These are phyloP conservation scores for Pseudogymnoascus sp. DNA, from an alignment of 2,329 filamentous ascomycete genomes.

Conservation along the genomic window DNA sequence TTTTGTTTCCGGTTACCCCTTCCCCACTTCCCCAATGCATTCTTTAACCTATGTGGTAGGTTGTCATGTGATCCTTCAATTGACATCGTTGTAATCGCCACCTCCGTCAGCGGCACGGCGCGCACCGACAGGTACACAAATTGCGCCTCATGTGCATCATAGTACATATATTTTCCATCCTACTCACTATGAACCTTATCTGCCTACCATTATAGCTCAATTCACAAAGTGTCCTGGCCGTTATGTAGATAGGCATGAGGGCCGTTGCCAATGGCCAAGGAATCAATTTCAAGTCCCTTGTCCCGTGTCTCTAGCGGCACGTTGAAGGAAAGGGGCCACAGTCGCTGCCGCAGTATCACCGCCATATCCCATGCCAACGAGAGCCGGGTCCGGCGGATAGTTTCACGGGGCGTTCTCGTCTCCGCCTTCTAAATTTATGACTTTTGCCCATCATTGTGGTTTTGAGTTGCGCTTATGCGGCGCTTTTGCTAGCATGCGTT, in stretches of 20 bases:
- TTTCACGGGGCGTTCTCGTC: neutral
- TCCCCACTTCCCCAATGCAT: too few relatives aligned
- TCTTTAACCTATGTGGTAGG: too few relatives aligned
- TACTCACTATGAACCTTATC: neutral
- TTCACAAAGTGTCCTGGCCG: neutral
- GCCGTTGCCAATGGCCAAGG: neutral
- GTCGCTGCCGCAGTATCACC: neutral
- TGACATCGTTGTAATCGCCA: neutral
- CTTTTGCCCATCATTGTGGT: neutral
- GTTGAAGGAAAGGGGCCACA: neutral
- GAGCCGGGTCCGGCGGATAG: neutral
- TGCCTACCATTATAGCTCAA: neutral
- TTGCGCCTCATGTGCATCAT: neutral
- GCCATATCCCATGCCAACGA: neutral
- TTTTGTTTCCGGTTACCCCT: neutral
- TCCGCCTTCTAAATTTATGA: neutral
- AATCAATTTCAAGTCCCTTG: neutral
- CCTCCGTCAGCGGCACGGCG: neutral
- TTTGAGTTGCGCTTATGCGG: neutral
- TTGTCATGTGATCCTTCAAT: neutral
- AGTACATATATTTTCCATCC: neutral
- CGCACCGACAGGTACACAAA: neutral
- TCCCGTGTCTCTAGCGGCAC: too few relatives aligned
- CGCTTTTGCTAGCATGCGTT: neutral
- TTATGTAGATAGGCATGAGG: neutral